These are phyloP conservation scores for Saururus chinensis DNA, from an alignment of 164 flowering plant genomes.

Conservation along the genomic window DNA sequence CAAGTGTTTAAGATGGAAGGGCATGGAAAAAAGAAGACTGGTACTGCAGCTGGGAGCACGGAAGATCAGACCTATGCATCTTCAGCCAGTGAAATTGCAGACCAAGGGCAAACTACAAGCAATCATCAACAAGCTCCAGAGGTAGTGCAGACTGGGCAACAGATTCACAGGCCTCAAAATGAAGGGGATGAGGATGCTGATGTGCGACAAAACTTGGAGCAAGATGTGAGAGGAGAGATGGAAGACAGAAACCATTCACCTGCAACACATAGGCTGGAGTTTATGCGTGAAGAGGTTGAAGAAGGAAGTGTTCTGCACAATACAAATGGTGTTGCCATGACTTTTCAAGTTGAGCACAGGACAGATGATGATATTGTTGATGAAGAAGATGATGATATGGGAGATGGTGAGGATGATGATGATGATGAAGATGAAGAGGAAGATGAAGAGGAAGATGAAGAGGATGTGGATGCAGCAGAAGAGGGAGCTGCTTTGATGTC, in stretches of 20 bases:
- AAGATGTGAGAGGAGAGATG: slow-evolving; percentile 50
- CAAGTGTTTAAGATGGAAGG: slow-evolving; percentile 56
- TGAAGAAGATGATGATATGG: slow-evolving; percentile 79
- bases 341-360: slow-evolving; percentile 61
- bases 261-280: slow-evolving; percentile 49
- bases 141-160: slow-evolving; percentile 27
- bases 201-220: slow-evolving; percentile 32
- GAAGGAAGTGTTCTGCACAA: slow-evolving; percentile 39
- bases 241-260: slow-evolving; percentile 36
- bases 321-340: slow-evolving; percentile 53
- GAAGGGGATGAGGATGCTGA: slow-evolving; percentile 28
- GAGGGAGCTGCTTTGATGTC: slow-evolving; percentile 86
- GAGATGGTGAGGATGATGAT: slow-evolving; percentile 72
- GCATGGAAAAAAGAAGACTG: slow-evolving; percentile 44
- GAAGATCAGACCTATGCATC: slow-evolving; percentile 31
- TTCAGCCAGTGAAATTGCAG: slow-evolving; percentile 23
- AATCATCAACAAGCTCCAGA: slow-evolving; percentile 23
- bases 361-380: slow-evolving; percentile 76
- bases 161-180: slow-evolving; percentile 26
- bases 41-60: slow-evolving; percentile 36
- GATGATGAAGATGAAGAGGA: slow-evolving; percentile 62
- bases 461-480: slow-evolving; percentile 81
- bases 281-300: slow-evolving; percentile 65
- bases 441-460: slow-evolving; percentile 35
- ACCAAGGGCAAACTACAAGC: slow-evolving; percentile 24